Percentiles rank a stretch among this genome's conserved stretches.
Evolutionary conservation across 2,329 filamentous ascomycete species (phyloP).

Genomic region (Plenodomus lindquistii): DNA sequence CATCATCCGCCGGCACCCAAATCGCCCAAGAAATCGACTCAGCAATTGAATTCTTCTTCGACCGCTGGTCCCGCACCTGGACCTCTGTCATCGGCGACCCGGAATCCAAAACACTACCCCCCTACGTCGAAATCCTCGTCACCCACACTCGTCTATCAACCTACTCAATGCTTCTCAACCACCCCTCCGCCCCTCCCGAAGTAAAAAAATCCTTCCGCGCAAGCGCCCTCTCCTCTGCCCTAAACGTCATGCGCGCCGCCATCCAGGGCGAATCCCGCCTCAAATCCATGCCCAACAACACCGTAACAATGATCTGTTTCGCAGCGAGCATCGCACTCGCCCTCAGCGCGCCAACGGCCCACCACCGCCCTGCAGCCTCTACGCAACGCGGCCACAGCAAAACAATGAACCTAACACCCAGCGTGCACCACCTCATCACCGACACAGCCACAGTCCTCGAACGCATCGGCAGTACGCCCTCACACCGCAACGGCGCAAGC

Average conservation of each 20-base stretch:
- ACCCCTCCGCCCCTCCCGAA: constrained; percentile 70
- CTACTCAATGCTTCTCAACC: constrained; percentile 74
- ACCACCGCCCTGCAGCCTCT: constrained; percentile 7
- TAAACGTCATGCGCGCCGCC: constrained; percentile 75
- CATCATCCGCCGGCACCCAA: constrained; percentile 55
- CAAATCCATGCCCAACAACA: constrained; percentile 78
- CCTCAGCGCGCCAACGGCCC: constrained; percentile 41
- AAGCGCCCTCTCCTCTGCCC: constrained; percentile 69
- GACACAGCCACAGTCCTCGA: constrained; percentile 71
- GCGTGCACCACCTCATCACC: constrained; percentile 53
- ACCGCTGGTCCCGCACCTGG: constrained; percentile 68
- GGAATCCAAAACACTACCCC: constrained; percentile 61
- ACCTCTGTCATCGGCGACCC: constrained; percentile 25
- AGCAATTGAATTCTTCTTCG: constrained; percentile 68
- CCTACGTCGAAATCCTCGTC: constrained; percentile 75
- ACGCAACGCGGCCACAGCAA: constrained; percentile 5
- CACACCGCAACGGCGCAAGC: constrained; percentile 69
- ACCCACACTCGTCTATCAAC: constrained; percentile 74
- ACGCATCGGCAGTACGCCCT: constrained; percentile 67
- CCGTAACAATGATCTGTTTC: constrained; percentile 77
- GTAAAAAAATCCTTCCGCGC: constrained; percentile 75
- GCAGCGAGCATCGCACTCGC: constrained; percentile 58
- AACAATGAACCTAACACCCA: constrained; percentile 36
- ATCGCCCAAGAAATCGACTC: constrained; percentile 50
- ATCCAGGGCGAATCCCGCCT: constrained; percentile 72